Conservation (phyloP, 2,329 filamentous ascomycete genomes). For the Alternaria dauci region DNA sequence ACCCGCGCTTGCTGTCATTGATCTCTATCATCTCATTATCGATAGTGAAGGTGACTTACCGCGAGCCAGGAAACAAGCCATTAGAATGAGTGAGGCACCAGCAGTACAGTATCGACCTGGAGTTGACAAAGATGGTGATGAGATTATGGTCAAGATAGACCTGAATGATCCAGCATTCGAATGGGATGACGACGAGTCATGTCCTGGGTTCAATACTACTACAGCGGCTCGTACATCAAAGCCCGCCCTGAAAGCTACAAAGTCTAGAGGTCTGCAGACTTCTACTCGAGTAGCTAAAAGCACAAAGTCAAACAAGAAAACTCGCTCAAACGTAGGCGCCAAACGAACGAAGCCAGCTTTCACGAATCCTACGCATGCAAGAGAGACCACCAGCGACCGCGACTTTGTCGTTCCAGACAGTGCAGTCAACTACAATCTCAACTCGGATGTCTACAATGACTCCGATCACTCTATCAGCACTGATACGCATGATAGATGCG, state of each 20-base stretch:
- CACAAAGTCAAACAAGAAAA: neutral
- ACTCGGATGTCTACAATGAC: constrained; percentile 1
- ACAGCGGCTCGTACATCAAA: neutral
- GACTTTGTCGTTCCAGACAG: constrained; percentile 15
- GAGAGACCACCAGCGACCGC: constrained; percentile 11
- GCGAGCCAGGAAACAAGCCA: constrained; percentile 8
- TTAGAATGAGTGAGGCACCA: constrained; percentile 6
- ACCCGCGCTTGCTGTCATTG: constrained; percentile 22
- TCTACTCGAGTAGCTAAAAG: neutral
- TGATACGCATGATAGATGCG: neutral
- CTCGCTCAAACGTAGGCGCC: neutral
- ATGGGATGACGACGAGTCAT: constrained; percentile 21
- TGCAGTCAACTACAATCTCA: neutral
- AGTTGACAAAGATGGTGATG: neutral
- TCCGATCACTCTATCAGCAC: neutral
- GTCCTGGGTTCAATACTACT: neutral
- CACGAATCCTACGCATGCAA: neutral
- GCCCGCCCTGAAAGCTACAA: neutral
- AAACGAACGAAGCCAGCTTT: neutral
- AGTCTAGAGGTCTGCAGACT: neutral
- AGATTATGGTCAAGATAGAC: constrained; percentile 29
- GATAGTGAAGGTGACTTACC: constrained; percentile 18
- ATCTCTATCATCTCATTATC: constrained; percentile 28
- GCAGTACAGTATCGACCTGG: neutral
- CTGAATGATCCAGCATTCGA: constrained; percentile 20